These are phyloP conservation scores for Boletus fagicola DNA, from an alignment of 768 basidiomycete genomes.

Conservation along the genomic window DNA sequence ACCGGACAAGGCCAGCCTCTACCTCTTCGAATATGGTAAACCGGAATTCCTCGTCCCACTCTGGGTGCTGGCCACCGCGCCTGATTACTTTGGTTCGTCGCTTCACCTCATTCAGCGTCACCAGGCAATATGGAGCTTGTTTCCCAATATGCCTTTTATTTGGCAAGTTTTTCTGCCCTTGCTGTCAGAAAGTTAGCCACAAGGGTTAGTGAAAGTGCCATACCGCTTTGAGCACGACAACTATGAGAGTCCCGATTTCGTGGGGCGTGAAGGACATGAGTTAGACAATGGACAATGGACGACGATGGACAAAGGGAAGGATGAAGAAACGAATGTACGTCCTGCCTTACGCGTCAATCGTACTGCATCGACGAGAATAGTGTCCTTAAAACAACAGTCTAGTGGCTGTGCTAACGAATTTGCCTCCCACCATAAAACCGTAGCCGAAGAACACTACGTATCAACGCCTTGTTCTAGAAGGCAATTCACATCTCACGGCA, in stretches of 20 bases:
- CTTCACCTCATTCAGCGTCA: conserved; percentile 77
- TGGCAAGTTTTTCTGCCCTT: conserved; percentile 74
- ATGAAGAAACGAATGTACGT: conserved; percentile 6
- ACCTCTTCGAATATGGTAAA: conserved; percentile 84
- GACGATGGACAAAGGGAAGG: conserved; percentile 1
- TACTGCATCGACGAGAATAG: conserved; percentile 13
- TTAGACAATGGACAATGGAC: conserved; percentile 5
- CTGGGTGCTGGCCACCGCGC: conserved; percentile 96
- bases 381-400: conserved; percentile 6
- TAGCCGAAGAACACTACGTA: neutral
- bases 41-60: conserved; percentile 98
- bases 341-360: conserved; percentile 22
- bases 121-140: conserved; percentile 93
- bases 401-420: conserved; percentile 21
- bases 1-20: conserved; percentile 49
- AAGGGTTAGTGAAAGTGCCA: conserved; percentile 33
- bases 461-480: neutral
- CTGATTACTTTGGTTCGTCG: conserved; percentile 91
- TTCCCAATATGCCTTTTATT: conserved; percentile 93
- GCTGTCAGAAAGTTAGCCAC: conserved; percentile 19
- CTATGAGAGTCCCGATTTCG: conserved; percentile 91
- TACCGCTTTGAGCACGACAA: conserved; percentile 92
- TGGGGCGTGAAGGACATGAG: conserved; percentile 60
- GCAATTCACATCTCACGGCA: neutral
- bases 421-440: neutral